Percentiles rank a stretch among this genome's conserved stretches.
Evolutionary conservation across 2,329 filamentous ascomycete species (phyloP).

Genomic region (Fusarium globosum): DNA sequence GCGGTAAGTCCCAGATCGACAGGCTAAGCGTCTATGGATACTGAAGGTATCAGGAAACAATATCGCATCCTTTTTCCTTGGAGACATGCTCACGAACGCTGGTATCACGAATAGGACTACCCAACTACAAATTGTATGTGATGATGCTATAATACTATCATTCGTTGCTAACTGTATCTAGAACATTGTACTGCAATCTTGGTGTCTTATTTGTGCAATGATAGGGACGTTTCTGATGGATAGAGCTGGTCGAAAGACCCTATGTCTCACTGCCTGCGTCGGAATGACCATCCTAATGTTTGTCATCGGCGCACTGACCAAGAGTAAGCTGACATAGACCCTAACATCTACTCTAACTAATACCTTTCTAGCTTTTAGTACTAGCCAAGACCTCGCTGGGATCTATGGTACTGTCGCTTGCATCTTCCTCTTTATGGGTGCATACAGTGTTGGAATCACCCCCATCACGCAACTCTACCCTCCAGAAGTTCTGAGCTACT

Average conservation of each 20-base stretch:
- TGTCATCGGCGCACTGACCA: neutral
- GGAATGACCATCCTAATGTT: neutral
- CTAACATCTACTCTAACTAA: neutral
- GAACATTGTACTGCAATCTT: neutral
- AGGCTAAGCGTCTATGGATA: accelerated
- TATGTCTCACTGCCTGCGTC: neutral
- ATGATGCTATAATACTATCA: accelerated
- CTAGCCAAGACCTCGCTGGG: neutral
- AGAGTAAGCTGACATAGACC: neutral
- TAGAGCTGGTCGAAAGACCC: neutral
- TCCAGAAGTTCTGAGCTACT: neutral
- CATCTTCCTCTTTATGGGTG: neutral
- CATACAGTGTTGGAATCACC: neutral
- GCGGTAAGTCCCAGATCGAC: neutral
- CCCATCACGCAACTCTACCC: neutral
- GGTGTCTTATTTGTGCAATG: neutral
- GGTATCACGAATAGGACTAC: neutral
- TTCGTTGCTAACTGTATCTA: accelerated
- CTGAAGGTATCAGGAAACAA: neutral
- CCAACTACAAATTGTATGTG: neutral
- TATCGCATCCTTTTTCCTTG: neutral
- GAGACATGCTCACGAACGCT: neutral
- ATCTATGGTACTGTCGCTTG: neutral
- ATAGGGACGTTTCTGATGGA: neutral
- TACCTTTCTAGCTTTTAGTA: neutral